Evolutionary conservation across 441 rosid species (phyloP).

Genomic region (Croton setiger): DNA sequence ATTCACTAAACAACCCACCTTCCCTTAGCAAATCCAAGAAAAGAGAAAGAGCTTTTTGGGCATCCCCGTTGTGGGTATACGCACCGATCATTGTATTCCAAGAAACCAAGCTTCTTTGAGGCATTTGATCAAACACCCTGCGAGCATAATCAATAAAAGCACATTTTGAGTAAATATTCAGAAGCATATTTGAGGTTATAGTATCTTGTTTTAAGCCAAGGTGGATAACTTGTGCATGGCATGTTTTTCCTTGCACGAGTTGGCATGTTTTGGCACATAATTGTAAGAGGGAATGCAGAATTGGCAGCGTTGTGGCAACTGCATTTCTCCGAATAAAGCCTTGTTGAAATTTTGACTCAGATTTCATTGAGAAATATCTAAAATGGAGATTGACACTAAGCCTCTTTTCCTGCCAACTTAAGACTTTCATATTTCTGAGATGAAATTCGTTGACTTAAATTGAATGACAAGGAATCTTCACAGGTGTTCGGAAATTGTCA

Average conservation of each 20-base stretch:
- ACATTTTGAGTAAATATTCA: conserved; percentile 50
- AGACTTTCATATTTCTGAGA: not conserved
- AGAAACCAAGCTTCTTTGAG: conserved; percentile 57
- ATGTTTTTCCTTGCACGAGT: conserved; percentile 37
- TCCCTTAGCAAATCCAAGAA: conserved; percentile 49
- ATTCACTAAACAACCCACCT: conserved; percentile 47
- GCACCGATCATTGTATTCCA: conserved; percentile 70
- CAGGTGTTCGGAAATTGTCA: no score
- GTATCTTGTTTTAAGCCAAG: conserved; percentile 35
- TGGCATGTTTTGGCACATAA: conserved; percentile 40
- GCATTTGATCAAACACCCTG: conserved; percentile 70
- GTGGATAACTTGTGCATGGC: conserved; percentile 46
- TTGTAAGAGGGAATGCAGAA: conserved; percentile 41
- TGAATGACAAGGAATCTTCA: no score
- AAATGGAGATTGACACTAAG: not conserved
- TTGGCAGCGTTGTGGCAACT: conserved; percentile 21
- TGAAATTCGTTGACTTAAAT: no score
- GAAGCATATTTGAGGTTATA: conserved; percentile 50
- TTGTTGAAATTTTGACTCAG: not conserved
- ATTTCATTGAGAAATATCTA: not conserved
- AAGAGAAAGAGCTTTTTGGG: conserved; percentile 39
- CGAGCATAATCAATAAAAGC: conserved; percentile 42
- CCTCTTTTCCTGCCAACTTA: not conserved
- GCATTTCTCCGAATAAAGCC: not conserved
- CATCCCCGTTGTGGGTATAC: conserved; percentile 39